Conservation (phyloP, 2,329 filamentous ascomycete genomes). For the Albophoma yamanashiensis region DNA sequence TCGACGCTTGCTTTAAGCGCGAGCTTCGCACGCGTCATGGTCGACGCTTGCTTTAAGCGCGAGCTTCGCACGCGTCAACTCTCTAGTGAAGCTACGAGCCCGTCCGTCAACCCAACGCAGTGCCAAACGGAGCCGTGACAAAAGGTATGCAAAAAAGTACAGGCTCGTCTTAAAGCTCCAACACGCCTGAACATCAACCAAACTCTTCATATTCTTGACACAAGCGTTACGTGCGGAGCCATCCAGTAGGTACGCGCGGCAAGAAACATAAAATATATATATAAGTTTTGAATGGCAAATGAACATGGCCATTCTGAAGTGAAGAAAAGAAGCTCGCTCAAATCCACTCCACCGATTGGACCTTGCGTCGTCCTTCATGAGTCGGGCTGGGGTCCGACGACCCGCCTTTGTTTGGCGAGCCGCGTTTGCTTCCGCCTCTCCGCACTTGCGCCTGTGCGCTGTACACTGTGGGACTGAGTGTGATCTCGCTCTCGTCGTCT, state of each 20-base stretch:
- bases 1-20: too few species aligned
- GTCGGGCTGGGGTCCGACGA: background rate
- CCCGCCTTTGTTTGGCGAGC: background rate
- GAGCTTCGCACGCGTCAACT: background rate
- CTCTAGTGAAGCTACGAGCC: background rate
- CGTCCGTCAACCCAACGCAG: background rate
- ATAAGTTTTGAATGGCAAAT: background rate
- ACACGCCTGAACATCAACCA: background rate
- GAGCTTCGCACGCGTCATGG: background rate
- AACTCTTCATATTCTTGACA: background rate
- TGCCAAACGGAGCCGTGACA: too few species aligned
- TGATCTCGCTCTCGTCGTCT: slow-evolving; percentile 18
- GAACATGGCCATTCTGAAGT: background rate
- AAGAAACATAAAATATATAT: background rate
- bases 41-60: background rate
- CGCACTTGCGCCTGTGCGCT: slow-evolving; percentile 19
- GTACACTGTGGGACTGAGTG: slow-evolving; percentile 43
- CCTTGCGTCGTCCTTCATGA: background rate
- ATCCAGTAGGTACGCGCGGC: background rate
- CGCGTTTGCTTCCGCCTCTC: background rate
- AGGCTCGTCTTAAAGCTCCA: too few species aligned
- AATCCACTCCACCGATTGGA: slow-evolving; percentile 8
- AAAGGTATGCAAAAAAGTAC: background rate
- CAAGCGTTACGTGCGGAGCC: background rate
- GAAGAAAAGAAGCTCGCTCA: background rate